Evolutionary conservation across 805 yeast species (phyloP).

Genomic region (Isabelozyma heimii): DNA sequence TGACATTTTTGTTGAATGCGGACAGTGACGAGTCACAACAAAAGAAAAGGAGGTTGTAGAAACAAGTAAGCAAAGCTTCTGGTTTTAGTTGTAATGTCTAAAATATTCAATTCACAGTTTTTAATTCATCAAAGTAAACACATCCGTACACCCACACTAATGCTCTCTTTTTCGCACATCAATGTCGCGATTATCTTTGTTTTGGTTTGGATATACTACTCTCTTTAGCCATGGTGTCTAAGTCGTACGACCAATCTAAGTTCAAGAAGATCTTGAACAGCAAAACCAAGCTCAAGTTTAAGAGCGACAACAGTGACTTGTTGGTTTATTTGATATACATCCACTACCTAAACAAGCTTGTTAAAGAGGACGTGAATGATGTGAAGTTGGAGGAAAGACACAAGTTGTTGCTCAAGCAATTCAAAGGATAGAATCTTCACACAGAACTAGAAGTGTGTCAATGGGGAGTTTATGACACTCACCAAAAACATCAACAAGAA

Average conservation of each 20-base stretch:
- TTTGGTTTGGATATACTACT: not conserved
- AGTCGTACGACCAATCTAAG: constrained; percentile 13
- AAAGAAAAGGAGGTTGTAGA: constrained; percentile 6
- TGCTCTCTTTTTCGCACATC: not conserved
- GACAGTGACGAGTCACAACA: constrained; percentile 3
- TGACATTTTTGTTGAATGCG: not conserved
- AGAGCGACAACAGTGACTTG: constrained; percentile 40
- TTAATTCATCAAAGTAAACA: not conserved
- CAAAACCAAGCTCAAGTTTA: constrained; percentile 16
- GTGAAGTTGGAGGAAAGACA: constrained; percentile 39
- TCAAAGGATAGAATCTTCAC: constrained; percentile 25
- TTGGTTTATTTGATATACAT: constrained; percentile 47
- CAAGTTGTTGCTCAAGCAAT: constrained; percentile 26
- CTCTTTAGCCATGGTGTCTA: not conserved
- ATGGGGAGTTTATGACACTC: not conserved
- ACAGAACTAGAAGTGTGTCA: too few relatives aligned
- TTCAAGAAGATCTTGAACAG: constrained; percentile 18
- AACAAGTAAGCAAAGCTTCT: too few relatives aligned
- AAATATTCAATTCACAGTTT: too few relatives aligned
- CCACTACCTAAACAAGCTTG: constrained; percentile 42
- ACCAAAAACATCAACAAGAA: too few relatives aligned
- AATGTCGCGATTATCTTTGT: too few relatives aligned
- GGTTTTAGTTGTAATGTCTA: too few relatives aligned
- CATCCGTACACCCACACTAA: not conserved
- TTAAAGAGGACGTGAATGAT: constrained; percentile 34